Evolutionary conservation across 108 stramenopile species (phyloP).

Genomic region (Cyclostephanos tholiformis): DNA sequence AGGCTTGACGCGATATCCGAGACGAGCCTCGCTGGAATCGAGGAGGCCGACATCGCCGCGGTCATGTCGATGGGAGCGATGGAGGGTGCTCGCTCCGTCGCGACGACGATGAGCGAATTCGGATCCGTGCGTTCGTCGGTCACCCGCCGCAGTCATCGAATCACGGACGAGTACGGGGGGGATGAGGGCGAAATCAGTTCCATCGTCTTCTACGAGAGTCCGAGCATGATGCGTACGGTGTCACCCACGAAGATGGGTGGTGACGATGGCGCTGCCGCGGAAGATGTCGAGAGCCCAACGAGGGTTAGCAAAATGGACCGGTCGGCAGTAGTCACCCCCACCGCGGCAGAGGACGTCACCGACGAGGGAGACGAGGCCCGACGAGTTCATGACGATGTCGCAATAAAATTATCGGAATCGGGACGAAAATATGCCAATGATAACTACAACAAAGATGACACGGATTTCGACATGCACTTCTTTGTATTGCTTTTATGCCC

Average conservation of each 20-base stretch:
- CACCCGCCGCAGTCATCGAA: not conserved
- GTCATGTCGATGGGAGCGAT: not conserved
- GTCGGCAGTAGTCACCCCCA: not conserved
- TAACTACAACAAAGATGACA: not conserved
- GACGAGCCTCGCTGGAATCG: conserved; percentile 2
- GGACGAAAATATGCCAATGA: not conserved
- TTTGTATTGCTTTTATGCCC: conserved; percentile 45
- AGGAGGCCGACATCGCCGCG: not conserved
- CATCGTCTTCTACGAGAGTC: conserved; percentile 4
- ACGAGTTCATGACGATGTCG: not conserved
- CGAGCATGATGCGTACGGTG: not conserved
- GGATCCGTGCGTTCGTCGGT: not conserved
- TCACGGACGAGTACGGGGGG: not conserved
- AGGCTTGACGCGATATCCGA: conserved; percentile 5
- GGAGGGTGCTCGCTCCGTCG: not conserved
- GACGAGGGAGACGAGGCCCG: not conserved
- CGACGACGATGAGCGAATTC: not conserved
- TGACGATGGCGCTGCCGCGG: too few relatives aligned
- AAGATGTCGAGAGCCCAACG: not conserved
- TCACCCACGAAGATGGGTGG: not conserved
- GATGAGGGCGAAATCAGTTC: conserved; percentile 1
- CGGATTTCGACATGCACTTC: conserved; percentile 21
- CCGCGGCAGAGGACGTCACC: not conserved
- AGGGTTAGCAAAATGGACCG: not conserved
- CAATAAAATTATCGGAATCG: not conserved